Percentiles rank a stretch among this genome's conserved stretches.
phyloP scores from a whole-genome alignment of 352 stramenopile genomes.

The Phytophthora fragariae region DNA sequence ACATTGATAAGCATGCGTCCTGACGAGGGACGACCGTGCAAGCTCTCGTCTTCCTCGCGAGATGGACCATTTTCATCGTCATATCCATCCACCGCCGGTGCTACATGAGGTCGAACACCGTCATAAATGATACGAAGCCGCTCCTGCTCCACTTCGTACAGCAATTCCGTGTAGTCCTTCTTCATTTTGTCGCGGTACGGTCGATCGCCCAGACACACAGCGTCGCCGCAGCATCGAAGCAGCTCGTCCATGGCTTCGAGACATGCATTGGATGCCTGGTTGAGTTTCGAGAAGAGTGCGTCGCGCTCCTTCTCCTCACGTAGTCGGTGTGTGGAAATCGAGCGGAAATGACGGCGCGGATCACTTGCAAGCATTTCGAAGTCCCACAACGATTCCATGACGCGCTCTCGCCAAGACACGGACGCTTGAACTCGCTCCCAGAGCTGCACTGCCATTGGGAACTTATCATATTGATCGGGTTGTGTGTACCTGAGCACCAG shows the following conservation, averaged over 20 bases:
- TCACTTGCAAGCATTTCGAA: slow-evolving; percentile 76
- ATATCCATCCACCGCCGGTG: slow-evolving; percentile 21
- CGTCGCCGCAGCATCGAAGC: slow-evolving; percentile 50
- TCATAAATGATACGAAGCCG: slow-evolving; percentile 69
- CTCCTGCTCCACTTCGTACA: slow-evolving; percentile 79
- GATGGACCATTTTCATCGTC: background rate
- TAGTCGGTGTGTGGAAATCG: slow-evolving; percentile 69
- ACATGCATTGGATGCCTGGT: slow-evolving; percentile 56
- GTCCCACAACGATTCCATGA: slow-evolving; percentile 48
- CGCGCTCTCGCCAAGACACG: slow-evolving; percentile 52
- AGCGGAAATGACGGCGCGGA: slow-evolving; percentile 71
- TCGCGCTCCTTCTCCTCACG: slow-evolving; percentile 76
- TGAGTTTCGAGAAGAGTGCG: slow-evolving; percentile 61
- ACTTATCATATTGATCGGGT: slow-evolving; percentile 61
- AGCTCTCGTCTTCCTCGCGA: slow-evolving; percentile 13
- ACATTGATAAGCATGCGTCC: slow-evolving; percentile 31
- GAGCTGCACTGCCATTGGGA: slow-evolving; percentile 64
- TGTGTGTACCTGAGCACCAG: slow-evolving; percentile 86
- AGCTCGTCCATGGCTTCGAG: slow-evolving; percentile 59
- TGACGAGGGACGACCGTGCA: slow-evolving; percentile 5
- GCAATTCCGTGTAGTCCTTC: slow-evolving; percentile 78
- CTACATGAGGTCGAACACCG: slow-evolving; percentile 29
- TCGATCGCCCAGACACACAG: slow-evolving; percentile 49
- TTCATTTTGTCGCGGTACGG: slow-evolving; percentile 76
- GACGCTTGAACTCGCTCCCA: slow-evolving; percentile 63